These are phyloP conservation scores for Alternaria sp. DNA, from an alignment of 2,329 filamentous ascomycete species.

Conservation along the genomic window DNA sequence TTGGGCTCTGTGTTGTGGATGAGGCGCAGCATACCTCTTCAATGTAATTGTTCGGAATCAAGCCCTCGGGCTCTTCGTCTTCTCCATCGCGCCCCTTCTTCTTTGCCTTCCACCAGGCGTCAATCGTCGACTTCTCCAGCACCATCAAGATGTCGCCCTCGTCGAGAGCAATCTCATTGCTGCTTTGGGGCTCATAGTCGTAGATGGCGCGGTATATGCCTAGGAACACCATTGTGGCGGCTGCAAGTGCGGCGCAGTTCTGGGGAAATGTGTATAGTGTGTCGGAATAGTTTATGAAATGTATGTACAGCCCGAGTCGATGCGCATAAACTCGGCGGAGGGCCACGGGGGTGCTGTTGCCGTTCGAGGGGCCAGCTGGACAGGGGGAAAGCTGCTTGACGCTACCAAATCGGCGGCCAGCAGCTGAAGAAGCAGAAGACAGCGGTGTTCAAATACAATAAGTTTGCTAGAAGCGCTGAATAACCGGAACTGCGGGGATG, in stretches of 20 bases:
- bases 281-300: constrained; percentile 25
- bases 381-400: constrained; percentile 17
- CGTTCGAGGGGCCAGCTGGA: constrained; percentile 36
- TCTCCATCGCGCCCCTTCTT: constrained; percentile 81
- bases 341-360: constrained; percentile 32
- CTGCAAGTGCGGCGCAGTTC: constrained; percentile 27
- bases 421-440: constrained; percentile 7
- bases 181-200: constrained; percentile 87
- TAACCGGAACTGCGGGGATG: constrained; percentile 24
- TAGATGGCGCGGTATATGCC: constrained; percentile 91
- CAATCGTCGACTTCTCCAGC: constrained; percentile 76
- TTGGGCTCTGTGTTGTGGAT: neutral
- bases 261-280: constrained; percentile 3
- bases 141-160: constrained; percentile 92
- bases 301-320: constrained; percentile 26
- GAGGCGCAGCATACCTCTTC: constrained; percentile 71
- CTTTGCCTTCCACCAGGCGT: constrained; percentile 96
- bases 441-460: neutral
- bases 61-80: constrained; percentile 87
- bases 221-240: constrained; percentile 79
- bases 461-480: constrained; percentile 11
- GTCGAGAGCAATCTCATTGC: constrained; percentile 81
- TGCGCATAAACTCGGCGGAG: constrained; percentile 45
- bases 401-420: constrained; percentile 23
- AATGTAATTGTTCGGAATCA: constrained; percentile 94